These are phyloP conservation scores for Pyrenophora seminiperda DNA, from an alignment of 2,329 filamentous ascomycete species.

Conservation along the genomic window DNA sequence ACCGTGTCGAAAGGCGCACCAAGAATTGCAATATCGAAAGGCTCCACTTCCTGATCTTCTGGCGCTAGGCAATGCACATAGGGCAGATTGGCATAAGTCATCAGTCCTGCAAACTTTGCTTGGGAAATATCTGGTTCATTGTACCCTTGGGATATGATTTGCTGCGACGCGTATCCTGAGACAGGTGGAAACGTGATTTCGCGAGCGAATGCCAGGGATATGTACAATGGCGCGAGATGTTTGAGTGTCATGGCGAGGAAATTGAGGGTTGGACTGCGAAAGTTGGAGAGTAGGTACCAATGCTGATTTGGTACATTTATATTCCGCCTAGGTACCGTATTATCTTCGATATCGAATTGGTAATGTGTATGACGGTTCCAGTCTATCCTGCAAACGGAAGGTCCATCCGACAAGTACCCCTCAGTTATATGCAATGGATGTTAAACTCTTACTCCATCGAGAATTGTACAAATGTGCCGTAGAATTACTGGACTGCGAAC, in stretches of 20 bases:
- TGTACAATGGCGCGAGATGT: not conserved
- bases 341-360: not conserved
- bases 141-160: conserved; percentile 31
- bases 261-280: not conserved
- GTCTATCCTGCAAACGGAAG: conserved; percentile 14
- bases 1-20: conserved; percentile 58
- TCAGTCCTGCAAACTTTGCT: conserved; percentile 50
- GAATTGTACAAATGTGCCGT: not conserved
- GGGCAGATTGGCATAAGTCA: conserved; percentile 55
- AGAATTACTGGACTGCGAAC: no score
- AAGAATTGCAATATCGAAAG: conserved; percentile 56
- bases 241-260: conserved; percentile 1
- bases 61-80: conserved; percentile 55
- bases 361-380: conserved; percentile 2
- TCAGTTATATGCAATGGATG: conserved; percentile 8
- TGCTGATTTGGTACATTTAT: not conserved
- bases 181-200: conserved; percentile 54
- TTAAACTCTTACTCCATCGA: conserved; percentile 9
- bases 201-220: conserved; percentile 28
- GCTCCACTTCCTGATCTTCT: conserved; percentile 45
- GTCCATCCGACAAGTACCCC: conserved; percentile 19
- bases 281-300: not conserved
- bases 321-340: conserved; percentile 5
- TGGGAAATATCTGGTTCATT: conserved; percentile 37
- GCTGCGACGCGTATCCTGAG: conserved; percentile 42